Base-by-base conservation (phyloP, 305 asterid species). In the Rubia peregrina region DNA sequence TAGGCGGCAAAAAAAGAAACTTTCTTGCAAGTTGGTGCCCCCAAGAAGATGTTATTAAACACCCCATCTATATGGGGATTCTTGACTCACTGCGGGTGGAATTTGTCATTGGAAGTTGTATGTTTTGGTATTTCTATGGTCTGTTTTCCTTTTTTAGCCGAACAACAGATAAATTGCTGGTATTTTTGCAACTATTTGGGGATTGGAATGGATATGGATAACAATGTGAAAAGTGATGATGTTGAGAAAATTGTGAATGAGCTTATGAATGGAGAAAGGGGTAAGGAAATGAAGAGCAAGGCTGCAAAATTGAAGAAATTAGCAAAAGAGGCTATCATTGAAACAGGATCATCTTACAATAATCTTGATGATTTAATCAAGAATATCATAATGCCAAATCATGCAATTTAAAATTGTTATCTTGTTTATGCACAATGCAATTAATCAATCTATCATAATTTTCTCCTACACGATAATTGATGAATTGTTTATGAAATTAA, bases 131-230 rank as follows among this genome's bases (percentile, higher is more conserved):
- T 75, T 21, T 80, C 78, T 2, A 64, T 75, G 73, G 3, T 79
- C 6, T 73, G 80, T 40, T 75, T 80, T 80, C 80, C 77, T 0
- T 75, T 79, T 60, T 74, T 71, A n/a, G 72, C 77, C 0, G 75
- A 75, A n/a, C 83, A 79, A 49, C 78, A 76, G 61, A 79, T 77
- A 3, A 79, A 79, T 59, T 76, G 74, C 65, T 72, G 83, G 83
- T 76, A 38, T 60, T 68, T 41, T 59, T 46, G 80, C 19, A 72
- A 56, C 0, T 43, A 21, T 36, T 72, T 65, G 74, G 82, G 75
- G 3, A 55, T 75, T 0, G 77, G 70, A 0, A 72, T 75, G 70
- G 82, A 79, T 40, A 68, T 70, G 3, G 72, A 71, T 62, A 67
- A 66, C 61, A 19, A 75, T 64, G 77, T 71, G 30, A 46, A 59